Base-by-base conservation (phyloP, 225 moss, liverwort and hornwort genomes). In the Pleurozium schreberi region DNA sequence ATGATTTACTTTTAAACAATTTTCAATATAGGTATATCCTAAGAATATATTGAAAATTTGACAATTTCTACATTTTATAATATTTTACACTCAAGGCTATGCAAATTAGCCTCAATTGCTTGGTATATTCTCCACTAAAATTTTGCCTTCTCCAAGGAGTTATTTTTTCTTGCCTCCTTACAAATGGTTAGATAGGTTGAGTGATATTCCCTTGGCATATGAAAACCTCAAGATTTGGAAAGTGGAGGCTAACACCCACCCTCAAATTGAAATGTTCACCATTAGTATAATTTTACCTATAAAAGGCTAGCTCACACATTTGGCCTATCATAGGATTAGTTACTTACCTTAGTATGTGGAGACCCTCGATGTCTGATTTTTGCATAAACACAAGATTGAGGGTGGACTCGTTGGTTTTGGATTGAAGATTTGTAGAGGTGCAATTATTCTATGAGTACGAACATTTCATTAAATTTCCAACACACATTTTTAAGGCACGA, bases 91-190 rank as follows among this genome's bases (percentile, higher is more conserved):
- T 68, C 21, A 68, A n/a, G 6, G 6, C 36, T n/a, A n/a, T n/a
- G n/a, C n/a, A n/a, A n/a, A n/a, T n/a, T 66, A 10, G 14, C 7
- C 11, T 40, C 0, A 13, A 9, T 36, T 18, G 5, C n/a, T 22
- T 1, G 0, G 3, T 43, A 26, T 45, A 45, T 30, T 73, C 31
- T 45, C 31, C 7, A 75, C 0, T 3, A 0, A 11, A 74, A 47
- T 19, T 31, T 49, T 2, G 3, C 31, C 47, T 47, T 31, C 31
- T 45, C 45, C 18, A 73, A 49, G 19, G 28, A 47, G 47, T n/a
- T n/a, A 4, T 20, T 33, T 19, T 75, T 49, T 8, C 75, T 50
- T 73, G 28, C 45, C 45, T 74, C 47, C 10, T 74, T 18, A 12
- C 33, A 75, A 20, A 75, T 75, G 33, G 8, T 50, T 8, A 49